These are phyloP conservation scores for Kalmusia sp. DNA, from an alignment of 2,329 filamentous ascomycete species.

Conservation along the genomic window DNA sequence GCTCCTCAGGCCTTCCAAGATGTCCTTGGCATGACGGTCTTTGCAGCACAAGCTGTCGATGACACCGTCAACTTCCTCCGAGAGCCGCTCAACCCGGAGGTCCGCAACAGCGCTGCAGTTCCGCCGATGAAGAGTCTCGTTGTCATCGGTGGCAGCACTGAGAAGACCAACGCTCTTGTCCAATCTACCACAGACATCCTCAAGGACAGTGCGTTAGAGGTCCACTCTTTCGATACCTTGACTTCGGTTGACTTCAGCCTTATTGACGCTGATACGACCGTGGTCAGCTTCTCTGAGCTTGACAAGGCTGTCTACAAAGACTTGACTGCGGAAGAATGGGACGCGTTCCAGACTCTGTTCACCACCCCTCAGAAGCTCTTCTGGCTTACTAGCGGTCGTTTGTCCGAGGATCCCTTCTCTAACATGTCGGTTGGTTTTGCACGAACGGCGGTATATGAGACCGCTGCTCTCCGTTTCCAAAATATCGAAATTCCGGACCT, in stretches of 20 bases:
- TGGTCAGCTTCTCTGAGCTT: slow-evolving; percentile 17
- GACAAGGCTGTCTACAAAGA: slow-evolving; percentile 32
- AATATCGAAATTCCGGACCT: neutral
- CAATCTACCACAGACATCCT: no score
- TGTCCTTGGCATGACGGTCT: neutral
- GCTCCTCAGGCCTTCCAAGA: neutral
- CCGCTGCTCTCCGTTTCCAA: neutral
- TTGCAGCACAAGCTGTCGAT: neutral
- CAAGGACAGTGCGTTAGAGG: no score
- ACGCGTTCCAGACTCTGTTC: slow-evolving; percentile 22
- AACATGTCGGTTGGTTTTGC: slow-evolving; percentile 24
- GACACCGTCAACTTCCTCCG: no score
- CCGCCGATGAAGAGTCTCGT: no score
- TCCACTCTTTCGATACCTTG: no score
- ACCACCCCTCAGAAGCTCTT: slow-evolving; percentile 2
- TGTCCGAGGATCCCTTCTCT: slow-evolving; percentile 20
- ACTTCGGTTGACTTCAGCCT: no score
- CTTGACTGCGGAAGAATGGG: slow-evolving; percentile 15
- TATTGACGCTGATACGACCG: neutral
- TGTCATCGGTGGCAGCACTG: no score
- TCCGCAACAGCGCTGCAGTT: no score
- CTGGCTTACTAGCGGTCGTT: slow-evolving; percentile 31
- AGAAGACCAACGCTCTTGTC: no score
- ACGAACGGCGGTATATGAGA: neutral
- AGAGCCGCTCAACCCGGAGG: no score